Evolutionary conservation across 2,329 filamentous ascomycete species (phyloP).

Genomic region (Rosellinia necatrix): DNA sequence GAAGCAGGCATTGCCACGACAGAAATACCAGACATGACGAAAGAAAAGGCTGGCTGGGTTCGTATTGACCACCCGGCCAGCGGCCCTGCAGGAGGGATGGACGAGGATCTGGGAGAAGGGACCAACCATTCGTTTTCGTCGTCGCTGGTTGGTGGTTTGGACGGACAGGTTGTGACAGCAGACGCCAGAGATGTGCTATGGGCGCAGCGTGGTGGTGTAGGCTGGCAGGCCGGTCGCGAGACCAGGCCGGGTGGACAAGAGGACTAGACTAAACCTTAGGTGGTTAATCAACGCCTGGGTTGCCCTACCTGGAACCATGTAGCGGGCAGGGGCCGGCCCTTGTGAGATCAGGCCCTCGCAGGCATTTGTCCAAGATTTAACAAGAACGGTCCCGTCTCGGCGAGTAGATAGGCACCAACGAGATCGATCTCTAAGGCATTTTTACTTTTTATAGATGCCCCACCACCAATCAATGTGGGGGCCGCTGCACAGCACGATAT

Average conservation of each 20-base stretch:
- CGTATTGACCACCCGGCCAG: slow-evolving; percentile 10
- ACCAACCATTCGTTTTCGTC: too few species aligned
- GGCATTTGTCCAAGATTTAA: slow-evolving; percentile 20
- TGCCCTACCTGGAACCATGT: too few species aligned
- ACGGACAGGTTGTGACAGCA: too few species aligned
- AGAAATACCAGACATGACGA: slow-evolving; percentile 20
- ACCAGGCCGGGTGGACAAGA: too few species aligned
- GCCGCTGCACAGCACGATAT: slow-evolving; percentile 23
- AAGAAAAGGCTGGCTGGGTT: slow-evolving; percentile 1
- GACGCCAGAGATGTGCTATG: too few species aligned
- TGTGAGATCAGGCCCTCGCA: neutral
- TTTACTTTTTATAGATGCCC: slow-evolving; percentile 37
- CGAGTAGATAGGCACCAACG: slow-evolving; percentile 31
- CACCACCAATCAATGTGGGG: slow-evolving; percentile 27
- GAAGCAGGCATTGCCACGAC: slow-evolving; percentile 34
- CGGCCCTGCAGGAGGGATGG: slow-evolving; percentile 3
- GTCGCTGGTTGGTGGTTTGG: too few species aligned
- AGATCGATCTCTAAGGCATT: neutral
- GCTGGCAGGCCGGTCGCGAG: too few species aligned
- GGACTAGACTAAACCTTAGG: too few species aligned
- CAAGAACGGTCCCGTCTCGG: slow-evolving; percentile 24
- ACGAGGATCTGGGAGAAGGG: neutral
- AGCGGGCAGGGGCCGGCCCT: slow-evolving; percentile 2
- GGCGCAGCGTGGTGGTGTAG: too few species aligned
- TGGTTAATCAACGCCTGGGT: too few species aligned